phyloP scores from a whole-genome alignment of 1,284 basidiomycete genomes.

The Pisolithus thermaeus region DNA sequence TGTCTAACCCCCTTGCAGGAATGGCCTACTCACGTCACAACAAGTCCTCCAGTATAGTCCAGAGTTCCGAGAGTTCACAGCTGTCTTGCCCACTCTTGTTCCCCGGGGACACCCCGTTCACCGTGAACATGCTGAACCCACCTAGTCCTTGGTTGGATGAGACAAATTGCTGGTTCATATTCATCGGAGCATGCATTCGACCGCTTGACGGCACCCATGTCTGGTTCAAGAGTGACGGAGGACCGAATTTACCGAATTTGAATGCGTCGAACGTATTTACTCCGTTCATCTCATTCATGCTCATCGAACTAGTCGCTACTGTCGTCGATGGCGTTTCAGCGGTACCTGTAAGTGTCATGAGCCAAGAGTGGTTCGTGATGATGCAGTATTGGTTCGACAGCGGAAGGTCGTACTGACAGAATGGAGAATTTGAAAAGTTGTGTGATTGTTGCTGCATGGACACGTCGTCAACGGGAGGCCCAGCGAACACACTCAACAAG shows the following conservation, averaged over 20 bases:
- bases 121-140: not conserved
- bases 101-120: not conserved
- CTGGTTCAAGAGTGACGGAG: not conserved
- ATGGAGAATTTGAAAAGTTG: constrained; percentile 47
- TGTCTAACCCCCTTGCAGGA: too few species aligned
- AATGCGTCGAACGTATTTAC: constrained; percentile 19
- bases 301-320: constrained; percentile 17
- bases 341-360: constrained; percentile 69
- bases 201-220: not conserved
- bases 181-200: not conserved
- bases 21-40: too few species aligned
- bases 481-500: constrained; percentile 56
- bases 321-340: constrained; percentile 39
- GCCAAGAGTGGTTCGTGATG: constrained; percentile 68
- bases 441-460: constrained; percentile 38
- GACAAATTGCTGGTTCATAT: too few species aligned
- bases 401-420: constrained; percentile 32
- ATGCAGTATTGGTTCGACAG: constrained; percentile 55
- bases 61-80: constrained; percentile 35
- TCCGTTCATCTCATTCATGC: constrained; percentile 12
- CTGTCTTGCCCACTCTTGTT: not conserved
- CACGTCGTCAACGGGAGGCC: constrained; percentile 31
- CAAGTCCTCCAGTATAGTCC: constrained; percentile 32
- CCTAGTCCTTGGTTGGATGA: not conserved
- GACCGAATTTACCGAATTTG: constrained; percentile 5